A percentile compares a stretch with the other conserved stretches of the same genome.
phyloP scores from a whole-genome alignment of 2,329 filamentous ascomycete species.

The Penicillium psychrosexuale region DNA sequence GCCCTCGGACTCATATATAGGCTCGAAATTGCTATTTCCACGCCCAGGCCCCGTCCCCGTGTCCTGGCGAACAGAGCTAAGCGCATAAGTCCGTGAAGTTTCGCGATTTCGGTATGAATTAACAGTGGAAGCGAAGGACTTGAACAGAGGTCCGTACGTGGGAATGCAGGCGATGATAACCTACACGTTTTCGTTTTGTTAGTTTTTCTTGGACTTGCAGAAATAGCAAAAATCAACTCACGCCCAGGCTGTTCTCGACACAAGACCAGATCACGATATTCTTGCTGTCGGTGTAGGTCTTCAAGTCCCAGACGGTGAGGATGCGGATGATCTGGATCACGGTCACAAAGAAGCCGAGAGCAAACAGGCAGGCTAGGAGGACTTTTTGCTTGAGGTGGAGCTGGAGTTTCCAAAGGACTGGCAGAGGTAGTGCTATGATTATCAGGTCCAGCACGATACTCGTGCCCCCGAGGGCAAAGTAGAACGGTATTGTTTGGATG shows the following conservation, averaged over 20 bases:
- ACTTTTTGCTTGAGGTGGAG: slow-evolving; percentile 23
- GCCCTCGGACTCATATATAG: not conserved
- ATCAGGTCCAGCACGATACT: slow-evolving; percentile 24
- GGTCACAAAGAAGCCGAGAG: slow-evolving; percentile 52
- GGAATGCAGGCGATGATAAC: slow-evolving; percentile 45
- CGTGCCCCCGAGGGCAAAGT: slow-evolving; percentile 38
- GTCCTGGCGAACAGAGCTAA: not conserved
- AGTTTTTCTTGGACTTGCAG: not conserved
- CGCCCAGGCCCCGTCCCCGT: not conserved
- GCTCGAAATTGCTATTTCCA: not conserved
- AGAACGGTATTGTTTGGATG: slow-evolving; percentile 43
- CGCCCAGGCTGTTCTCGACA: slow-evolving; percentile 47
- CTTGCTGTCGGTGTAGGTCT: slow-evolving; percentile 47
- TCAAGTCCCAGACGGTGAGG: slow-evolving; percentile 47
- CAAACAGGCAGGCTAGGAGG: slow-evolving; percentile 46
- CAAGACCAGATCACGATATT: slow-evolving; percentile 47
- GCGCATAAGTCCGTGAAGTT: not conserved
- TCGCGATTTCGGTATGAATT: slow-evolving; percentile 13
- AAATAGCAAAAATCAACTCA: not conserved
- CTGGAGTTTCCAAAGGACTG: slow-evolving; percentile 22
- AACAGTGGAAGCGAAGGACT: slow-evolving; percentile 18
- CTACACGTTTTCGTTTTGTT: slow-evolving; percentile 3
- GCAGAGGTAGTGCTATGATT: slow-evolving; percentile 26
- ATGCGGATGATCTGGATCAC: slow-evolving; percentile 53
- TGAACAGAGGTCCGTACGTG: slow-evolving; percentile 45